A percentile compares a stretch with the other conserved stretches of the same genome.
These are phyloP conservation scores for Elsinoe ampelina DNA, from an alignment of 2,329 filamentous ascomycete species.

Conservation along the genomic window DNA sequence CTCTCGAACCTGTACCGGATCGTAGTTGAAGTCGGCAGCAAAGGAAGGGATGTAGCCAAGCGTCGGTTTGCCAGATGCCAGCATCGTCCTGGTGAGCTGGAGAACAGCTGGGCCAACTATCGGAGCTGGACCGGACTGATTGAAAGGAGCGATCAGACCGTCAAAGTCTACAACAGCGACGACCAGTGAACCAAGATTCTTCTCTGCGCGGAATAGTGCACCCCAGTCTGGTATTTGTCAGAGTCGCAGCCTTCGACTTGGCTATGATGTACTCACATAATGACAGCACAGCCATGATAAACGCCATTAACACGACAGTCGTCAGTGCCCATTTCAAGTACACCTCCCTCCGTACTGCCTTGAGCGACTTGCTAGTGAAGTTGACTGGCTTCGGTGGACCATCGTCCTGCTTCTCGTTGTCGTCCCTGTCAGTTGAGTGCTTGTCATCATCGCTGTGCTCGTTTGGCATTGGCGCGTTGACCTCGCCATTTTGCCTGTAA, in stretches of 20 bases:
- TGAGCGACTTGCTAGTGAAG: conserved; percentile 36
- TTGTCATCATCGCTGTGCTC: conserved; percentile 9
- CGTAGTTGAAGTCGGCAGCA: conserved; percentile 45
- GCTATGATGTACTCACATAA: conserved; percentile 31
- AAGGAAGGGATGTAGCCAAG: conserved; percentile 44
- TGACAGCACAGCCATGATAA: conserved; percentile 48
- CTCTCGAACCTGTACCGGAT: conserved; percentile 48
- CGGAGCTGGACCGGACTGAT: conserved; percentile 34
- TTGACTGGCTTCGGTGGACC: conserved; percentile 31
- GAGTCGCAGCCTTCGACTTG: not conserved
- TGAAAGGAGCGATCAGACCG: conserved; percentile 44
- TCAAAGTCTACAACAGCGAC: conserved; percentile 58
- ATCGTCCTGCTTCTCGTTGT: conserved; percentile 12
- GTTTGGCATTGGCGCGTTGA: not conserved
- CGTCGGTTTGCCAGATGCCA: conserved; percentile 31
- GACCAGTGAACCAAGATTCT: conserved; percentile 40
- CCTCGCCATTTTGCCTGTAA: not conserved
- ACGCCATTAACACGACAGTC: conserved; percentile 44
- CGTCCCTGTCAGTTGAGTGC: conserved; percentile 8
- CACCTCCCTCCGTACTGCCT: conserved; percentile 32
- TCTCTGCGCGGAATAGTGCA: conserved; percentile 43
- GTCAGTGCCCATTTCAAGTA: conserved; percentile 35
- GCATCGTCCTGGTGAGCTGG: conserved; percentile 36
- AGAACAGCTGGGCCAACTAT: conserved; percentile 50
- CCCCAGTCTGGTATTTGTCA: conserved; percentile 42